phyloP scores from a whole-genome alignment of 2,329 filamentous ascomycete species.

The Leptographium radiaticola region DNA sequence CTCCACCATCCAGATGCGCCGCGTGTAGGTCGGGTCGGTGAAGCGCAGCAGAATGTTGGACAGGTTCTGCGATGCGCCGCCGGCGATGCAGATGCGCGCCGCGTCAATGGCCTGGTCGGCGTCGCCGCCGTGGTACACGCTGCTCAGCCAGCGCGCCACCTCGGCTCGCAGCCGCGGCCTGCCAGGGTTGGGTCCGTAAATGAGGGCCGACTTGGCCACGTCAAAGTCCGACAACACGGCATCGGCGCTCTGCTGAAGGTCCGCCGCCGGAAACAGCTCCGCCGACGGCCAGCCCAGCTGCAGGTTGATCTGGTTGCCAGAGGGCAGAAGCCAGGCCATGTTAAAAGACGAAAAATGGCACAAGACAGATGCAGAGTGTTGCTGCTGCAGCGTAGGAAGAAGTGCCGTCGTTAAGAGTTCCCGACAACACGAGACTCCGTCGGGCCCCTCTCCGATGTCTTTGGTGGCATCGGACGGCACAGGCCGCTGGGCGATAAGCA shows the following conservation, averaged over 20 bases:
- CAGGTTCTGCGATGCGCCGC: conserved; percentile 53
- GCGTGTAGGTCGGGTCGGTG: conserved; percentile 50
- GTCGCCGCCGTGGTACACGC: conserved; percentile 33
- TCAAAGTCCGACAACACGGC: conserved; percentile 27
- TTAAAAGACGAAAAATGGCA: too few species aligned
- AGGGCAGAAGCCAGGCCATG: too few species aligned
- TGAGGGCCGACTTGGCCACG: neutral
- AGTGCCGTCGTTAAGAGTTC: too few species aligned
- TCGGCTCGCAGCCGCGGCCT: conserved; percentile 36
- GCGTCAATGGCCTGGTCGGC: conserved; percentile 12
- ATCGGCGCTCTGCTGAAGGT: conserved; percentile 37
- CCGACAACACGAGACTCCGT: too few species aligned
- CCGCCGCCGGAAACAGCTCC: conserved; percentile 38
- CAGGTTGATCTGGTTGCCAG: conserved; percentile 14
- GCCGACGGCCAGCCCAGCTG: conserved; percentile 18
- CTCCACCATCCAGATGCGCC: conserved; percentile 50
- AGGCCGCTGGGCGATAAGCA: too few species aligned
- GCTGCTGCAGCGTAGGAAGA: too few species aligned
- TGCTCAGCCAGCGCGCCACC: conserved; percentile 46
- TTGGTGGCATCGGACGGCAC: too few species aligned
- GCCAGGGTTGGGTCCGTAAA: conserved; percentile 50
- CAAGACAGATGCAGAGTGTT: too few species aligned
- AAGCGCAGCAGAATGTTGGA: conserved; percentile 50
- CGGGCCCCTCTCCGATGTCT: too few species aligned
- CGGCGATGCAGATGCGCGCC: conserved; percentile 47